Evolutionary conservation across 2,329 filamentous ascomycete species (phyloP).

Genomic region (Leptodontidium sp.): DNA sequence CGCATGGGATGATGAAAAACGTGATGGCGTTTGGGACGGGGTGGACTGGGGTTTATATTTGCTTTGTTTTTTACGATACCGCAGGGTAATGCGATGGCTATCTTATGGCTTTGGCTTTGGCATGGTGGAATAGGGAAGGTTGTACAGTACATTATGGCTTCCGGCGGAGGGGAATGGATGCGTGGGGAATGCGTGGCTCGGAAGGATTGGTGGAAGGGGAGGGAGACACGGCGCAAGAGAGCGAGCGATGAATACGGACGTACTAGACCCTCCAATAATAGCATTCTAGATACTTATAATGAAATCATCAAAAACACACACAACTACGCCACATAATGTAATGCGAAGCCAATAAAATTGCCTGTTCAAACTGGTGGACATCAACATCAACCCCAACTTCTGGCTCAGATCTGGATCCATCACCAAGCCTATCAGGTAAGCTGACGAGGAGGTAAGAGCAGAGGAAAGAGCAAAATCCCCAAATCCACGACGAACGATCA

Average conservation of each 20-base stretch:
- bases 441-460: neutral
- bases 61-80: neutral
- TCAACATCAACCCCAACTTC: neutral
- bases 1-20: neutral
- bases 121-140: neutral
- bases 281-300: too few species aligned
- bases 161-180: neutral
- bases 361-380: too few species aligned
- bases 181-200: too few species aligned
- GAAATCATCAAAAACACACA: too few species aligned
- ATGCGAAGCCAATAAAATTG: too few species aligned
- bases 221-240: too few species aligned
- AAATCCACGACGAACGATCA: constrained; percentile 4
- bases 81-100: neutral
- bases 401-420: neutral
- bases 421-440: too few species aligned
- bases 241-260: too few species aligned
- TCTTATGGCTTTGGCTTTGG: neutral
- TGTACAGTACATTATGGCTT: neutral
- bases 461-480: neutral
- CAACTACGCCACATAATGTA: too few species aligned
- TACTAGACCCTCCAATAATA: too few species aligned
- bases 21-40: neutral
- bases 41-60: neutral
- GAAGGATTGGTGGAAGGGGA: too few species aligned